Base-by-base conservation (phyloP, 2,329 filamentous ascomycete genomes). In the Beauveria sp. region DNA sequence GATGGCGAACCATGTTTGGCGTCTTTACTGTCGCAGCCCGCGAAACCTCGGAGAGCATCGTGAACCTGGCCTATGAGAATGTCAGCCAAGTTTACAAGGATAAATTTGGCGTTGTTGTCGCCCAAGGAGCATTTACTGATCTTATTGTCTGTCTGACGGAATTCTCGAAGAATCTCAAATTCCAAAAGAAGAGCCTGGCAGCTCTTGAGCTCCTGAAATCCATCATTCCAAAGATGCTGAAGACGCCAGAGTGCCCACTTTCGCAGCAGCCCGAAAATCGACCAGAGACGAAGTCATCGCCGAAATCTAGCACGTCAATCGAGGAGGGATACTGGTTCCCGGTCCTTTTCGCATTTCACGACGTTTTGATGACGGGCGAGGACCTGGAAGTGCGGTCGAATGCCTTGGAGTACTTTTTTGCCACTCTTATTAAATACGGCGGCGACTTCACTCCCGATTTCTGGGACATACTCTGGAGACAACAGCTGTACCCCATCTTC, bases 321-420 rank as follows among this genome's bases (percentile, higher is more conserved):
- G 96, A 99, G 73, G 95, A 98, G 73, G 93, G 96, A 43, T 99
- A 93, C 75, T 99, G 95, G 95, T 99, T 99, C 74, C 95, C 95
- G 0, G 90, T 99, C 6, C 80, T 99, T 34, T 98, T 99, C 71
- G 93, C 96, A 3, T 99, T 99, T 80, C 95, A 99, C 72, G 95
- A 99, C 73, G 93, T 99, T 24, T 79, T 99, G 53, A 99, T 99
- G 95, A 99, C 95, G 1, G 95, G 96, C 2, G 96, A 99, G 74
- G 95, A 99, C 72, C 82, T 99, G 20, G 95, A 99, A 75, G 95
- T 98, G 46, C 88, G 95, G 63, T 97, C 85, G 1, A 87, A 85
- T 75, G 95, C 96, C 2, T 81, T 99, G 46, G 96, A 93, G 68
- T 99, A 98, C 74, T 91, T 99, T 64, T 99, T 99, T 69, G 93